Base-by-base conservation (phyloP, 192 early-diverging fungal genomes). In the Spinellus fusiger region DNA sequence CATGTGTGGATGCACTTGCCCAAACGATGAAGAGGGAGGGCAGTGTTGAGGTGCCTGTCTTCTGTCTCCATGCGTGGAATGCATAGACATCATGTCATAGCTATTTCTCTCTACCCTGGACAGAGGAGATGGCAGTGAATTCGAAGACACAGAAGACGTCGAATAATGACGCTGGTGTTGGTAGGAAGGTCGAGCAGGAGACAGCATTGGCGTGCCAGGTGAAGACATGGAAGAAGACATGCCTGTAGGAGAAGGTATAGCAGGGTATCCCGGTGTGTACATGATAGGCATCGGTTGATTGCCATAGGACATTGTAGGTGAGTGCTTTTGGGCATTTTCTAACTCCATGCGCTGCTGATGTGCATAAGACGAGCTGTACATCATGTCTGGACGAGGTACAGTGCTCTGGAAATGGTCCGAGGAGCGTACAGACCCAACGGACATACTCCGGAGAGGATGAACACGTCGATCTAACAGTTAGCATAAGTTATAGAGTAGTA, bases 211-310 rank as follows among this genome's bases (percentile, higher is more conserved):
- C 8, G 61, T 63, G 31, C 35, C 49, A 7, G 61, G 61, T 27
- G 61, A 63, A 1, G n/a, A n/a, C n/a, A n/a, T n/a, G n/a, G n/a
- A n/a, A n/a, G 61, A 63, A 16, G 61, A 51, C 61, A 63, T 63
- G 8, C 61, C 51, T 8, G 50, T 34, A 31, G 64, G 56, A 9
- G 55, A 59, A 29, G 64, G 64, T 20, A 65, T 48, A 58, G 31
- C 28, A 33, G 33, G 47, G 40, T 51, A 63, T 10, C 52, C 49
- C 13, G 20, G 20, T 4, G 25, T 29, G 16, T 57, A 38, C 37
- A 57, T 46, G n/a, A 34, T 56, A 23, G 28, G 49, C 50, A 49
- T 64, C 35, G 33, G 15, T 20, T 54, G 53, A 35, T 64, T 48
- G 15, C 37, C 40, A 44, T 56, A 56, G 2, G 40, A 18, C 28